Base-by-base conservation (phyloP, 495 filamentous ascomycete species). In the Evernia prunastri region DNA sequence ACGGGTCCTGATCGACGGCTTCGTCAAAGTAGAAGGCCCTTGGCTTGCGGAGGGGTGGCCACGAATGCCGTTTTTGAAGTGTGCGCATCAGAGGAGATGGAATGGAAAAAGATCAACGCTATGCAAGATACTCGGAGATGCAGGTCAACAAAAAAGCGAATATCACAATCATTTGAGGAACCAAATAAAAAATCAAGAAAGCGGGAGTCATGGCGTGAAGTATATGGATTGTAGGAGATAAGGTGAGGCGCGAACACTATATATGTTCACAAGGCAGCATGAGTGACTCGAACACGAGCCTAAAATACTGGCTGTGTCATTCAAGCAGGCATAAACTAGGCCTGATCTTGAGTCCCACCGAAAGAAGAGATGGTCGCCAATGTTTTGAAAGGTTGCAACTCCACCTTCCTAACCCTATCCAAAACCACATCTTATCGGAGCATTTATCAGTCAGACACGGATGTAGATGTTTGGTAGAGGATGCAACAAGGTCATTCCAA, bases 1-100 rank as follows among this genome's bases (percentile, higher is more conserved):
- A 76, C 4, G 75, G 75, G 53, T 78, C 69, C 53, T 75, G 63
- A 43, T 78, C 75, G 40, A 78, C 72, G 45, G 71, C 43, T 31
- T 59, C 66, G 11, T 56, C 45, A 37, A 60, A 20, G 51, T 61
- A 67, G 53, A 58, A 57, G 8, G 56, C 36, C 33, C 61, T 42
- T 61, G 27, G 71, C 56, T 39, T 71, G 63, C 25, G 70, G 17
- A 56, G 62, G 23, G 63, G 66, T n/a, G 72, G 72, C 73, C 73
- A 78, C 23, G 75, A 78, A 65, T 76, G 68, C 39, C 68, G 64
- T 42, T 53, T 69, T n/a, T 29, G 42, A 25, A 69, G 58, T n/a
- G 64, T 63, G 33, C 43, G 68, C 56, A 69, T 61, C 17, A 53
- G 49, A 7, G 23, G 45, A 51, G 40, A 27, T 27, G 10, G 23